phyloP scores from a whole-genome alignment of 306 rosid species.

The Urtica urens region DNA sequence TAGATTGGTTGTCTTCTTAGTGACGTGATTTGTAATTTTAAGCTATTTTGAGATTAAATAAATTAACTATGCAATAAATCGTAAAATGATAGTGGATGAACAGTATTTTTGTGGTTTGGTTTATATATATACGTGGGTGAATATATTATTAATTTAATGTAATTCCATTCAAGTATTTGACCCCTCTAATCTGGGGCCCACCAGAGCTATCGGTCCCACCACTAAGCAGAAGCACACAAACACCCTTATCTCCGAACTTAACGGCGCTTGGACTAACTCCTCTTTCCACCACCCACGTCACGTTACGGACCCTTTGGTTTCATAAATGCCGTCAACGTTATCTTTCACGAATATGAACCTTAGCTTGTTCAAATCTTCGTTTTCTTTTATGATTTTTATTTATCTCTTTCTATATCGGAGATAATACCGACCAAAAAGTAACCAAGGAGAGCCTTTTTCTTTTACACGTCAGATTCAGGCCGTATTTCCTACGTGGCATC shows the following conservation, averaged over 20 bases:
- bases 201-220: slow-evolving; percentile 7
- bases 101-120: too few relatives aligned
- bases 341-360: slow-evolving; percentile 6
- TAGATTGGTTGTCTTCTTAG: too few relatives aligned
- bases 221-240: too few relatives aligned
- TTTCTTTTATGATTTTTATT: neutral
- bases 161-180: neutral
- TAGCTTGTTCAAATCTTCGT: neutral
- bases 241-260: slow-evolving; percentile 13
- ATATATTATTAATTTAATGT: neutral
- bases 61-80: too few relatives aligned
- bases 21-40: too few relatives aligned
- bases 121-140: too few relatives aligned
- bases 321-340: slow-evolving; percentile 8
- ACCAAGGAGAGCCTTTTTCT: slow-evolving; percentile 10
- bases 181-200: slow-evolving; percentile 1
- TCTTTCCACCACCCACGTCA: slow-evolving; percentile 13
- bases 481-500: slow-evolving; percentile 12
- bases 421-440: slow-evolving; percentile 23
- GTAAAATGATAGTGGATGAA: too few relatives aligned
- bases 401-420: neutral
- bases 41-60: too few relatives aligned
- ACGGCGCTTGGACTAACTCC: slow-evolving; percentile 2
- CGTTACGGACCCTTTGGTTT: neutral
- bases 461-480: slow-evolving; percentile 12